Evolutionary conservation across 2,329 filamentous ascomycete genomes (phyloP).

Genomic region (Bipolaris sorokiniana): DNA sequence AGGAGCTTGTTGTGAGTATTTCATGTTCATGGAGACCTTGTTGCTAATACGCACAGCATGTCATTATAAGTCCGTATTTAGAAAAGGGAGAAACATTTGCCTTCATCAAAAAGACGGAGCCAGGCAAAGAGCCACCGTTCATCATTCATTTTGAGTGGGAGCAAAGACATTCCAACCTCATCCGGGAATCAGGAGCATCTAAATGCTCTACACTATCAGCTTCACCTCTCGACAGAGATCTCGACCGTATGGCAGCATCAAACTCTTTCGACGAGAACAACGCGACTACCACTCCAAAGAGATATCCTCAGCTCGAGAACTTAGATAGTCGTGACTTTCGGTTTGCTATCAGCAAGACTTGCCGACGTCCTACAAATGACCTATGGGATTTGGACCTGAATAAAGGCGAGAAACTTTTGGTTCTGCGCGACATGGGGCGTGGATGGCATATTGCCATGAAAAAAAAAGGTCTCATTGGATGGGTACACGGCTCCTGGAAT

Average conservation of each 20-base stretch:
- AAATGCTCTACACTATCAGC: neutral
- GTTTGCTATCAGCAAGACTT: conserved; percentile 31
- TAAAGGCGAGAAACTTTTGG: conserved; percentile 32
- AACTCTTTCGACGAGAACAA: neutral
- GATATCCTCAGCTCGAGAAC: conserved; percentile 3
- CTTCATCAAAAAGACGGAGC: conserved; percentile 34
- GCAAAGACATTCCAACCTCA: conserved; percentile 17
- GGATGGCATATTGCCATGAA: conserved; percentile 33
- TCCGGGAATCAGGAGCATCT: neutral
- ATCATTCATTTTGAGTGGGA: conserved; percentile 28
- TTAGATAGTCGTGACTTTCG: conserved; percentile 7
- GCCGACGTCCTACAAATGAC: conserved; percentile 32
- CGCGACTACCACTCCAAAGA: neutral
- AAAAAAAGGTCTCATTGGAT: conserved; percentile 25
- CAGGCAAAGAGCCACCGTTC: conserved; percentile 20
- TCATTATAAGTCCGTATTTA: conserved; percentile 30
- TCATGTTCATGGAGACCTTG: neutral
- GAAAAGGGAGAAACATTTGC: conserved; percentile 29
- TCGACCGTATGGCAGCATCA: neutral
- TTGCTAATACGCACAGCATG: conserved; percentile 26
- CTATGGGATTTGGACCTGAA: conserved; percentile 33
- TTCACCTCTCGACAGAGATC: neutral
- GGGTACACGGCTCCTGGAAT: conserved; percentile 35
- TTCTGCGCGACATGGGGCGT: conserved; percentile 30
- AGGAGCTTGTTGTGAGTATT: conserved; percentile 30